A percentile compares a stretch with the other conserved stretches of the same genome.
These are phyloP conservation scores for Chenopodium formosanum DNA, from an alignment of 148 eudicot genomes.

Conservation along the genomic window DNA sequence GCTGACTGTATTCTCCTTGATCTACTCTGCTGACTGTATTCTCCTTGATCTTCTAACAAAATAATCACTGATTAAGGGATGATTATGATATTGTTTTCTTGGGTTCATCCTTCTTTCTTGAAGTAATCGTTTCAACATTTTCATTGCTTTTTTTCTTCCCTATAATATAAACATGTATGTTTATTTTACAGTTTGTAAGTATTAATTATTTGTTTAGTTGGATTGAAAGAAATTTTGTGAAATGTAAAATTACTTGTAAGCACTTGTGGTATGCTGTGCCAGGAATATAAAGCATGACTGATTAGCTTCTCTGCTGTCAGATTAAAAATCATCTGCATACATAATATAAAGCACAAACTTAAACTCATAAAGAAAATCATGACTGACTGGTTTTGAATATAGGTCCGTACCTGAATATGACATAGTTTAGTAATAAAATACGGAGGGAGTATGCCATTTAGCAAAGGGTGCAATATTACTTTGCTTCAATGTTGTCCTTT, in stretches of 20 bases:
- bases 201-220: neutral
- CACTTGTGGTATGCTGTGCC: constrained; percentile 79
- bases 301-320: constrained; percentile 75
- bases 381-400: constrained; percentile 67
- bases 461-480: too few relatives aligned
- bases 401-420: constrained; percentile 56
- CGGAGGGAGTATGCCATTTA: too few relatives aligned
- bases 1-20: too few relatives aligned
- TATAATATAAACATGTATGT: constrained; percentile 4
- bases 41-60: too few relatives aligned
- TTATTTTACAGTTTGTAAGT: too few relatives aligned
- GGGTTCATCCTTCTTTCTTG: constrained; percentile 72
- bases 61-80: too few relatives aligned
- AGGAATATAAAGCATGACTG: constrained; percentile 78
- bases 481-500: too few relatives aligned
- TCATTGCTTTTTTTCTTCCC: constrained; percentile 95
- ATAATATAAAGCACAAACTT: too few relatives aligned
- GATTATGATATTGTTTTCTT: too few relatives aligned
- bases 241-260: constrained; percentile 46
- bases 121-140: constrained; percentile 63
- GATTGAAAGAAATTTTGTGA: neutral
- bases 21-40: too few relatives aligned
- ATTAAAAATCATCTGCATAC: constrained; percentile 84
- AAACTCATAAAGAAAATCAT: too few relatives aligned
- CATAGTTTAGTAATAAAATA: too few relatives aligned